Conservation (phyloP, 257 asterid genomes). For the Misopates orontium region DNA sequence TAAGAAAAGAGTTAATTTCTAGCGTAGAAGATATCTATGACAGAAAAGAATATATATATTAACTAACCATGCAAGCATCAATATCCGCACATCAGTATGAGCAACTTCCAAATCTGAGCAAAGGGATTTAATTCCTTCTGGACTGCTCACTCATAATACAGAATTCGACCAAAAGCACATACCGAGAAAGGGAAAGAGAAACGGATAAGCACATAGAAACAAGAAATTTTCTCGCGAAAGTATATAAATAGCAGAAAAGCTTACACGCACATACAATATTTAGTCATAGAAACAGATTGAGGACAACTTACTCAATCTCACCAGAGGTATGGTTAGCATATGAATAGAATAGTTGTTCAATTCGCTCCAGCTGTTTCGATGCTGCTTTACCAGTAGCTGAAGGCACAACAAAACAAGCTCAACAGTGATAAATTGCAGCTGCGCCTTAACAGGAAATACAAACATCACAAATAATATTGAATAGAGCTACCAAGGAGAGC, state of each 20-base stretch:
- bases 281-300: background rate
- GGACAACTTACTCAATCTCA: conserved; percentile 70
- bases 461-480: too few species aligned
- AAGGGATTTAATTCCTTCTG: conserved; percentile 84
- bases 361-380: conserved; percentile 54
- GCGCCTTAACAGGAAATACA: too few species aligned
- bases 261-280: too few species aligned
- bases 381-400: conserved; percentile 69
- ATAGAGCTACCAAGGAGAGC: too few species aligned
- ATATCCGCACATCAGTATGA: conserved; percentile 76
- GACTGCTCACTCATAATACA: conserved; percentile 47
- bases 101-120: conserved; percentile 79
- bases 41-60: conserved; percentile 1
- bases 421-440: too few species aligned
- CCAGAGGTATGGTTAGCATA: conserved; percentile 51
- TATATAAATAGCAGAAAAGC: too few species aligned
- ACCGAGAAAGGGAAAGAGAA: too few species aligned
- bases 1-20: conserved; percentile 30
- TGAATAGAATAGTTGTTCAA: conserved; percentile 57
- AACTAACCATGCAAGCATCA: conserved; percentile 90
- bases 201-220: too few species aligned
- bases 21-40: conserved; percentile 1
- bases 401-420: conserved; percentile 5
- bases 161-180: too few species aligned
- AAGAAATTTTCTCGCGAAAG: too few species aligned